These are phyloP conservation scores for Debaryomyces subglobosus DNA, from an alignment of 1,139 yeast species.

Conservation along the genomic window DNA sequence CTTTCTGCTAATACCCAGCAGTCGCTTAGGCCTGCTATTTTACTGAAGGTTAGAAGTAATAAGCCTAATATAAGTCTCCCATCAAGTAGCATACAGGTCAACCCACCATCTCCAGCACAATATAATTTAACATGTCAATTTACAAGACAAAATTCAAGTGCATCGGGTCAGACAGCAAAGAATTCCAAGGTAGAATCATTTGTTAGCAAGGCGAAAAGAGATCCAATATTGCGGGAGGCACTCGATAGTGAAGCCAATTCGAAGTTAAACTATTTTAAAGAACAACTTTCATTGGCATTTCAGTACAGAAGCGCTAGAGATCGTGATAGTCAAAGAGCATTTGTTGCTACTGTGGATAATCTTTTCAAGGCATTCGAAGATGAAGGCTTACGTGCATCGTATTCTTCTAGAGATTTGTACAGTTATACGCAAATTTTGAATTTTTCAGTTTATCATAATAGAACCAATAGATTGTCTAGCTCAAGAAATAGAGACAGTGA, in stretches of 20 bases:
- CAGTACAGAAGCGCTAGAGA: slow-evolving; percentile 19
- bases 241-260: slow-evolving; percentile 23
- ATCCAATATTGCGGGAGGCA: slow-evolving; percentile 27
- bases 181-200: slow-evolving; percentile 19
- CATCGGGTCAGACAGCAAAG: slow-evolving; percentile 12
- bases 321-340: slow-evolving; percentile 23
- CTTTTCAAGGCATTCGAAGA: slow-evolving; percentile 32
- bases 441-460: slow-evolving; percentile 31
- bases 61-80: slow-evolving; percentile 25
- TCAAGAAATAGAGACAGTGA: slow-evolving; percentile 45
- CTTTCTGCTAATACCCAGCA: slow-evolving; percentile 41
- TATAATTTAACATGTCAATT: slow-evolving; percentile 12
- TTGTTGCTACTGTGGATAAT: slow-evolving; percentile 25
- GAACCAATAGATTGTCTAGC: slow-evolving; percentile 35
- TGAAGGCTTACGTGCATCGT: slow-evolving; percentile 26
- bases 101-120: slow-evolving; percentile 12
- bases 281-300: slow-evolving; percentile 26
- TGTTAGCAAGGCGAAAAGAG: slow-evolving; percentile 22
- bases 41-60: slow-evolving; percentile 43
- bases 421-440: slow-evolving; percentile 31
- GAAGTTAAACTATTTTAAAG: slow-evolving; percentile 33
- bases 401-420: slow-evolving; percentile 30
- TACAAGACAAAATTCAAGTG: slow-evolving; percentile 22
- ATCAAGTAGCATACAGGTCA: slow-evolving; percentile 13
- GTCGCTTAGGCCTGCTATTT: slow-evolving; percentile 42